Percentiles rank a stretch among this genome's conserved stretches.
phyloP scores from a whole-genome alignment of 345 rosid species.

The Eucalyptus pauciflora region DNA sequence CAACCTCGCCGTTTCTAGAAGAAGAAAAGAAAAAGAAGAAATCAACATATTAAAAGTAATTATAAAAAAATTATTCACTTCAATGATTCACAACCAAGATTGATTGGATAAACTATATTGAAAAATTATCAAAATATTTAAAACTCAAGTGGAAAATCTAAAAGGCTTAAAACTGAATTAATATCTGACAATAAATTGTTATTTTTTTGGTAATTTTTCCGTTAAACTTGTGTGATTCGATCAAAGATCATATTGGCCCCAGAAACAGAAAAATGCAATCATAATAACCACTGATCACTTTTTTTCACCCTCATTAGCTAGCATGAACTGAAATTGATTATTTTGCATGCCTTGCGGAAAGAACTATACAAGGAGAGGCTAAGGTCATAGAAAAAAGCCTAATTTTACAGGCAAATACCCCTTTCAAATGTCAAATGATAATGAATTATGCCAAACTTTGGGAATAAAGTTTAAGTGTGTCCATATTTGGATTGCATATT shows the following conservation, averaged over 20 bases:
- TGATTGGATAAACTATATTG: neutral
- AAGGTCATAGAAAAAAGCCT: neutral
- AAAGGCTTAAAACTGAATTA: neutral
- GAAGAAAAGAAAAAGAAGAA: neutral
- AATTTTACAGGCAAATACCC: neutral
- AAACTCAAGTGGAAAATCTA: accelerated
- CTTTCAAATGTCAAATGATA: neutral
- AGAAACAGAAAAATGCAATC: neutral
- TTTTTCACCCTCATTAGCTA: neutral
- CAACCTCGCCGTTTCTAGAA: neutral
- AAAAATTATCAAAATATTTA: neutral
- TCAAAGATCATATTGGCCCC: neutral
- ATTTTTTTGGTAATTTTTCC: neutral
- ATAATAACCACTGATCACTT: neutral
- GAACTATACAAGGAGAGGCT: neutral
- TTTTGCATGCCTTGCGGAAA: neutral
- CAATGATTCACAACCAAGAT: neutral
- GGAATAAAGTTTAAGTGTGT: neutral
- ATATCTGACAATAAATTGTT: neutral
- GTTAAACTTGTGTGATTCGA: neutral
- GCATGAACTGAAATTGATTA: neutral
- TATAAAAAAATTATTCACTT: neutral
- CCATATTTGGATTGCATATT: neutral
- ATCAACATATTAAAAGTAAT: neutral
- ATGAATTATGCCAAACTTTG: neutral